Conservation (phyloP, 2,329 filamentous ascomycete species). For the Hymenoscyphus salicellus region DNA sequence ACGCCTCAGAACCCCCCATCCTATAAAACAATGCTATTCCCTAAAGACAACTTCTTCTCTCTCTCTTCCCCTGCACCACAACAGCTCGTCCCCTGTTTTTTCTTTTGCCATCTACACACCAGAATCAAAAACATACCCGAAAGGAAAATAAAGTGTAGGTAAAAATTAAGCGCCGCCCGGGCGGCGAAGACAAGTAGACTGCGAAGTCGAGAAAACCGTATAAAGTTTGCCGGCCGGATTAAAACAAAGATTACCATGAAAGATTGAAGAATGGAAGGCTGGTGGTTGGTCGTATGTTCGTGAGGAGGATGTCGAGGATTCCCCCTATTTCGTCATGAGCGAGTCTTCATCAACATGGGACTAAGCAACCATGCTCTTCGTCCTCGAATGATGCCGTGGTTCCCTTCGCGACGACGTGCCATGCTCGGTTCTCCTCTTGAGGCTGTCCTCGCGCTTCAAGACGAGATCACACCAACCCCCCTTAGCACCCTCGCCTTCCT, state of each 20-base stretch:
- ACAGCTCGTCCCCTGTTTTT: background rate
- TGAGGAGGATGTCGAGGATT: constrained; percentile 7
- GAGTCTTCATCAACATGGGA: background rate
- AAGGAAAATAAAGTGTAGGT: background rate
- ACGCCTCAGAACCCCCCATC: background rate
- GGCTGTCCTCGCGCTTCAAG: constrained; percentile 55
- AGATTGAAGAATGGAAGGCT: constrained; percentile 11
- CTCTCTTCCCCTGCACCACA: background rate
- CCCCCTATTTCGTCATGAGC: constrained; percentile 3
- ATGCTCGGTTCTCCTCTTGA: constrained; percentile 26
- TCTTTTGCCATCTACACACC: background rate
- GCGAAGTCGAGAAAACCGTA: constrained; percentile 5
- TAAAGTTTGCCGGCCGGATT: constrained; percentile 10
- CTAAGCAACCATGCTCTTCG: constrained; percentile 34
- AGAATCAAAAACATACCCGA: background rate
- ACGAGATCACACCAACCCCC: constrained; percentile 67
- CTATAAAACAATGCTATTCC: constrained; percentile 2
- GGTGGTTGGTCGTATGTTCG: constrained; percentile 4
- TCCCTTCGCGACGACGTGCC: constrained; percentile 24
- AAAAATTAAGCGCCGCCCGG: constrained; percentile 7
- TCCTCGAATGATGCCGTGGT: constrained; percentile 28
- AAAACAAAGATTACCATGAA: constrained; percentile 7
- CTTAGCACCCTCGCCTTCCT: constrained; percentile 47
- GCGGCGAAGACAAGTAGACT: constrained; percentile 8
- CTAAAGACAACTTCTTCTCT: background rate